These are phyloP conservation scores for Gynostemma pentaphyllum DNA, from an alignment of 306 rosid genomes.

Conservation along the genomic window DNA sequence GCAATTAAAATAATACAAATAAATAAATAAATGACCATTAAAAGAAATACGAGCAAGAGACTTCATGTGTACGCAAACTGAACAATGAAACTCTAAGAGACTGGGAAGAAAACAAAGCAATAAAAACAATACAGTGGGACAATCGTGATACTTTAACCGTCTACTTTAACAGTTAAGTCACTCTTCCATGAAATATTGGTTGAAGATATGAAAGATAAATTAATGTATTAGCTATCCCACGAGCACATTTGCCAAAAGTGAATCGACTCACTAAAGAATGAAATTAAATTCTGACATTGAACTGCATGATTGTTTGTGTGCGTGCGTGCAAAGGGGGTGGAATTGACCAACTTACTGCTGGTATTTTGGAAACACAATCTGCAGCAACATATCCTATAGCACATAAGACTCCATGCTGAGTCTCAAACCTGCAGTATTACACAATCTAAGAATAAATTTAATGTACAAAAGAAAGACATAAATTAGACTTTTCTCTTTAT, in stretches of 20 bases:
- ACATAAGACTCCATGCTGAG: slow-evolving; percentile 80
- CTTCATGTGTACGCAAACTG: too few species aligned
- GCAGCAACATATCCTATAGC: slow-evolving; percentile 85
- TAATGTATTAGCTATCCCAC: background rate
- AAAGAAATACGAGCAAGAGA: too few species aligned
- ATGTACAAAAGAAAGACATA: slow-evolving; percentile 8
- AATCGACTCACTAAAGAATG: background rate
- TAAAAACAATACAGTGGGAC: too few species aligned
- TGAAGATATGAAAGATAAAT: background rate
- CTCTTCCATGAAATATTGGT: background rate
- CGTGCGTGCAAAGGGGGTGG: background rate
- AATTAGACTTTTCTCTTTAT: background rate
- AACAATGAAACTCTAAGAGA: background rate
- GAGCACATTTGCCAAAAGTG: too few species aligned
- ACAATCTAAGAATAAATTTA: slow-evolving; percentile 13
- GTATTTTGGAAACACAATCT: slow-evolving; percentile 53
- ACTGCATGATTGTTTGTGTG: background rate
- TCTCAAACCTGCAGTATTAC: slow-evolving; percentile 61
- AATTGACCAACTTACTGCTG: slow-evolving; percentile 43
- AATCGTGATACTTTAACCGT: too few species aligned
- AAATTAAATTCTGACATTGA: background rate
- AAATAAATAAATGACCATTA: background rate
- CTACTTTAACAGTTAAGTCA: background rate
- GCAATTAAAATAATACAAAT: too few species aligned
- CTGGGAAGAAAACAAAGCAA: background rate